Conservation (phyloP, 345 rosid species). For the Combretum micranthum region DNA sequence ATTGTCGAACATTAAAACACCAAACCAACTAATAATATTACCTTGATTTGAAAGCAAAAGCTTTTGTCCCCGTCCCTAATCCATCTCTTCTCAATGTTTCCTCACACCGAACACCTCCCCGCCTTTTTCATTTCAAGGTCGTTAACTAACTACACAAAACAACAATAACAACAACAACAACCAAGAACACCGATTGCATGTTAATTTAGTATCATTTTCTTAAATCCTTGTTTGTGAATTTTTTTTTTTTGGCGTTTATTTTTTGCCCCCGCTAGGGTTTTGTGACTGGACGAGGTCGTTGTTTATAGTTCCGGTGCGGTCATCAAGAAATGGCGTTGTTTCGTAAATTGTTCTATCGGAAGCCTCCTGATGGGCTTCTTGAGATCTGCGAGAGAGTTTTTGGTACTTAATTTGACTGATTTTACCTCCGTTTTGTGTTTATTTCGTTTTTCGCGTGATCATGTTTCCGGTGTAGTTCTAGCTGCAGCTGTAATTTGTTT, state of each 20-base stretch:
- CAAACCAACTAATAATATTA: too few species aligned
- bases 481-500: too few species aligned
- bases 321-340: constrained; percentile 57
- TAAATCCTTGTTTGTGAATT: neutral
- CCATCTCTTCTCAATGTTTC: too few species aligned
- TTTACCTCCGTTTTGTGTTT: neutral
- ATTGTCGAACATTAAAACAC: too few species aligned
- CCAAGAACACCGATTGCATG: too few species aligned
- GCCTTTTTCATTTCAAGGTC: too few species aligned
- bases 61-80: too few species aligned
- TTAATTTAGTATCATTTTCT: too few species aligned
- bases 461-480: neutral
- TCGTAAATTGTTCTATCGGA: constrained; percentile 71
- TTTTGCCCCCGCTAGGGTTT: constrained; percentile 10
- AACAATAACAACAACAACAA: too few species aligned
- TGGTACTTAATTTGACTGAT: constrained; percentile 30
- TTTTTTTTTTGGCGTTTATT: neutral
- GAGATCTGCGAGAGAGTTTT: constrained; percentile 86
- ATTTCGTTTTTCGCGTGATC: neutral
- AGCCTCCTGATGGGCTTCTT: constrained; percentile 91
- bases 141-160: too few species aligned
- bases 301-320: neutral
- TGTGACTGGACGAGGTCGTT: neutral
- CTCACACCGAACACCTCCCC: too few species aligned
- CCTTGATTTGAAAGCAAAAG: too few species aligned